Base-by-base conservation (phyloP, 1,284 basidiomycete genomes). In the Cutaneotrichosporon arboriforme region DNA sequence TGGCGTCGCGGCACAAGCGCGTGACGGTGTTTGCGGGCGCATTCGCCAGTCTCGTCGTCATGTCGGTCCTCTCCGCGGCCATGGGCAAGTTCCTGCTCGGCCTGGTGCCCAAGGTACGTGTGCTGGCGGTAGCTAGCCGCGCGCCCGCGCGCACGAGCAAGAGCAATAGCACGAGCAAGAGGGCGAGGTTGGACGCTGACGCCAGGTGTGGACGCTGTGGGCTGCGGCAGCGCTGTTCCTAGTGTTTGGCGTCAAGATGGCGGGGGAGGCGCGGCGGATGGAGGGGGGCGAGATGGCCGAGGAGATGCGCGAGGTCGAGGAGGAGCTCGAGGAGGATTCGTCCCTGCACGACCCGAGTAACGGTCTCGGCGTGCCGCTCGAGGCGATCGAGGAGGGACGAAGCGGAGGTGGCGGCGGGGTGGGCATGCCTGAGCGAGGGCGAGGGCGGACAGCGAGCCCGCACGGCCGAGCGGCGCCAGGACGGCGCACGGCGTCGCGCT, bases 1-100 rank as follows among this genome's bases (percentile, higher is more conserved):
- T 99, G 62, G 90, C 94, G 9, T 94, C 96, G 84, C 86, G 92
- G 3, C 91, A 97, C 69, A 84, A 90, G 0, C 84, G 91, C 13
- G 67, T 86, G 42, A 77, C 86, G 51, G 92, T 98, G 50, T 97
- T 97, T 70, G 79, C 81, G 1, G 94, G 94, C 44, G 92, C 93
- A 1, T 88, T 97, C 65, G 80, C 82, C 21, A 90, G 90, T 2
- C 81, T 99, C 38, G 81, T 88, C 43, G 77, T 97, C 75, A 99
- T 99, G 94, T 90, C 88, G 47, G 79, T 90, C 38, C 82, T 96
- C 50, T 90, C 88, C 23, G 89, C 92, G 9, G 85, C 83, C 17
- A 81, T 96, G 78, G 92, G 92, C 1, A 85, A 88, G 67, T 76
- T 94, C 45, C 81, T 97, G 1, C 86, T 90, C 0, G 83, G 85